Percentiles rank a stretch among this genome's conserved stretches.
phyloP scores from a whole-genome alignment of 73 alveolate species.

The Durusdinium trenchii region DNA sequence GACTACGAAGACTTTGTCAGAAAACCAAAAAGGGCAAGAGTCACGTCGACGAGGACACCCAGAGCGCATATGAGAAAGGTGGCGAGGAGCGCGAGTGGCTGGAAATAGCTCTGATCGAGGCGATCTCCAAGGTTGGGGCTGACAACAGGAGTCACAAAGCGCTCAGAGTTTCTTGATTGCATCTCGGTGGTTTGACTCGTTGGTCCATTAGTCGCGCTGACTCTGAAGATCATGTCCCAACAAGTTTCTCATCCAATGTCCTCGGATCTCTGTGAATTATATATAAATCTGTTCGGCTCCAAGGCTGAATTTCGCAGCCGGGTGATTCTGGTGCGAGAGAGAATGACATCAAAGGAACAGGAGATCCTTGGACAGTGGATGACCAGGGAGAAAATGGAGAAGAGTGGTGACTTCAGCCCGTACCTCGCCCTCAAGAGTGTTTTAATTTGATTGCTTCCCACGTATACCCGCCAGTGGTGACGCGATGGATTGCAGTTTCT shows the following conservation, averaged over 20 bases:
- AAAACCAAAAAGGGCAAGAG: neutral
- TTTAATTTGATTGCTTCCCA: too few relatives aligned
- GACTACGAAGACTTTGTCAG: neutral
- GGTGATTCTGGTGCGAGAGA: conserved; percentile 5
- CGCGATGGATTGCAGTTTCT: too few relatives aligned
- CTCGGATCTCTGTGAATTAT: neutral
- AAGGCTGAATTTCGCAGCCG: neutral
- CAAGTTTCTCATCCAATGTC: too few relatives aligned
- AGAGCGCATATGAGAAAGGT: neutral
- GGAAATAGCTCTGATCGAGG: conserved; percentile 18
- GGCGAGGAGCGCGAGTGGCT: conserved; percentile 42
- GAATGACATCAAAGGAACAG: neutral
- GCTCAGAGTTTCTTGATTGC: neutral
- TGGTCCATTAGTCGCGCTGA: neutral
- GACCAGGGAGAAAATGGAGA: conserved; percentile 10
- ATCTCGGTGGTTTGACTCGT: neutral
- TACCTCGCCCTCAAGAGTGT: neutral
- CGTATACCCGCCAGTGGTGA: too few relatives aligned
- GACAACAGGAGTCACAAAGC: neutral
- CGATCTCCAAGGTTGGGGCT: neutral
- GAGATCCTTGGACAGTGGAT: conserved; percentile 24
- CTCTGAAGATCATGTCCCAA: too few relatives aligned
- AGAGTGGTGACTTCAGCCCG: conserved; percentile 22
- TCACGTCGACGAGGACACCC: conserved; percentile 3
- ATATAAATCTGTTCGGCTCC: too few relatives aligned